A percentile compares a stretch with the other conserved stretches of the same genome.
phyloP scores from a whole-genome alignment of 2,329 filamentous ascomycete species.

The Calonectria pseudoturangicola region DNA sequence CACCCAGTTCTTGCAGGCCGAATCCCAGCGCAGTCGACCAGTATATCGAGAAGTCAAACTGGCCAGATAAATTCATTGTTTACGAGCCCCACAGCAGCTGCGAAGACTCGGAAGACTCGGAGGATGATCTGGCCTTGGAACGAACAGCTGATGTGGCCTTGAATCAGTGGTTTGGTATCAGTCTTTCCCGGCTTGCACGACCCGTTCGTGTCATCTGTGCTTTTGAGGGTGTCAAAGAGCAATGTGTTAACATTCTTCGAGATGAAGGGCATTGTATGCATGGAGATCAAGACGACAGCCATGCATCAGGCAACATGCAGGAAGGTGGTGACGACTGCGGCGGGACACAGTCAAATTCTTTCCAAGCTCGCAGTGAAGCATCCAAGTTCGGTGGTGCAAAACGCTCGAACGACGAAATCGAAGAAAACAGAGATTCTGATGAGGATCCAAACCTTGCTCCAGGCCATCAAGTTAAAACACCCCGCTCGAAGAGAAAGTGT shows the following conservation, averaged over 20 bases:
- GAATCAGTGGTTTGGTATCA: constrained; percentile 1
- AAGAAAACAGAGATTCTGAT: not conserved
- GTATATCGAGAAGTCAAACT: not conserved
- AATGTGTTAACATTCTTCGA: constrained; percentile 1
- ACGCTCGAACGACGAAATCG: not conserved
- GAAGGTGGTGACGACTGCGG: not conserved
- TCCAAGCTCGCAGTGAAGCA: not conserved
- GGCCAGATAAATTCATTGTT: not conserved
- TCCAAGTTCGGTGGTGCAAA: not conserved
- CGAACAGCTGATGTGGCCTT: not conserved
- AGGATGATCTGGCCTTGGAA: constrained; percentile 1
- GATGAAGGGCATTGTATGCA: not conserved
- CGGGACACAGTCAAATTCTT: not conserved
- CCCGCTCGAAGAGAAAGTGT: not conserved
- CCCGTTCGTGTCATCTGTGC: constrained; percentile 5
- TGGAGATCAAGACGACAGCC: not conserved
- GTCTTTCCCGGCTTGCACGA: not conserved
- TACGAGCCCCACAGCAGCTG: not conserved
- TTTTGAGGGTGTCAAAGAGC: constrained; percentile 10
- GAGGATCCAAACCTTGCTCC: not conserved
- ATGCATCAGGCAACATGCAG: not conserved
- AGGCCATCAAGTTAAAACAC: not conserved
- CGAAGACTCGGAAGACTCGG: not conserved
- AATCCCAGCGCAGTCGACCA: not conserved
- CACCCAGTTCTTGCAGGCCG: not conserved